Conservation (phyloP, 202 grass and related monocot species). For the Elaeis oleifera region DNA sequence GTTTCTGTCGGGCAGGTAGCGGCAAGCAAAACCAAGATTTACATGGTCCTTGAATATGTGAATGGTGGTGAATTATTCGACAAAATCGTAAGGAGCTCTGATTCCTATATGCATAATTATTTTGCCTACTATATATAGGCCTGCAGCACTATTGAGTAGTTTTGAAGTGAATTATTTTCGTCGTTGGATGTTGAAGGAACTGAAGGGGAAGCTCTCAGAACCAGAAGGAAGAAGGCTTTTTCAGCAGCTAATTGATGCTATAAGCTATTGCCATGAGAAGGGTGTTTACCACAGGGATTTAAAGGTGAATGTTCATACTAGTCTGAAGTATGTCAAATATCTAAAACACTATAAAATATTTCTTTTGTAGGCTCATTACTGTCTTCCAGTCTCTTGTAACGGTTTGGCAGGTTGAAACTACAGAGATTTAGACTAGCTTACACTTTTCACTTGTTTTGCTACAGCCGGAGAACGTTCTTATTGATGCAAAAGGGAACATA, state of each 20-base stretch:
- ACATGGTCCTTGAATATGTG: slow-evolving; percentile 78
- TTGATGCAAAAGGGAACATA: slow-evolving; percentile 94
- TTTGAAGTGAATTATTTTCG: neutral
- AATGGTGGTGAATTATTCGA: slow-evolving; percentile 75
- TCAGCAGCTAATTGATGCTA: slow-evolving; percentile 86
- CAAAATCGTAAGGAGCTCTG: slow-evolving; percentile 53
- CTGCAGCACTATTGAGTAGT: too few species aligned
- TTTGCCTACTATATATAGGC: neutral
- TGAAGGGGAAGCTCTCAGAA: slow-evolving; percentile 68
- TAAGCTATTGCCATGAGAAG: slow-evolving; percentile 88
- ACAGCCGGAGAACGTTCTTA: slow-evolving; percentile 86
- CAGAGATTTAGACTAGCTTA: slow-evolving; percentile 8
- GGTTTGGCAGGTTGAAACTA: neutral
- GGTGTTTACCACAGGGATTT: slow-evolving; percentile 90
- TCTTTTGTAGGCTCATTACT: neutral
- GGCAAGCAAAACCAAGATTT: slow-evolving; percentile 88
- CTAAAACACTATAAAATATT: slow-evolving; percentile 6
- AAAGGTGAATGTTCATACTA: slow-evolving; percentile 37
- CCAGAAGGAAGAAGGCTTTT: slow-evolving; percentile 65
- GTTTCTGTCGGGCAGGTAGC: slow-evolving; percentile 45
- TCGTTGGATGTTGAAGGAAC: slow-evolving; percentile 29
- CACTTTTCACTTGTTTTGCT: slow-evolving; percentile 26
- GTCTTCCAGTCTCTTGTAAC: too few species aligned
- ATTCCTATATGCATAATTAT: neutral
- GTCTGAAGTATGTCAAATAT: neutral